Evolutionary conservation across 2,329 filamentous ascomycete species (phyloP), one percentile per base, ranked within the genome.

Genomic region (Penicillium sp.): DNA sequence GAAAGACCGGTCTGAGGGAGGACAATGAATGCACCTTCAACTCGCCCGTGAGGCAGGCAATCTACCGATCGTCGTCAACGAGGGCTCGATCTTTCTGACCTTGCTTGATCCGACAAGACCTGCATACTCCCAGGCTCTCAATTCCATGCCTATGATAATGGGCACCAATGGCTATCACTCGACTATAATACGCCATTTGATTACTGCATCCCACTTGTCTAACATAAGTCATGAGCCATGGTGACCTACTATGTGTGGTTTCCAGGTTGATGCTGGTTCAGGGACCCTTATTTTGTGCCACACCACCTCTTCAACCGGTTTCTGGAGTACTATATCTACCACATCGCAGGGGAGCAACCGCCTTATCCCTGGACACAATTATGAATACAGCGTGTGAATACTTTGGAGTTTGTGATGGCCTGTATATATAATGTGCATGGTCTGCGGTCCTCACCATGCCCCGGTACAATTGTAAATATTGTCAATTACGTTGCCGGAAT

Each of bases 1-100:
- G 43, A 60, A 66, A 56, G 58, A 65, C 46, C 44, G 51, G 6
- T 41, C 49, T 3, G 45, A 46, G n/a, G 54, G 58, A 36, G 41
- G 44, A 20, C 55, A 46, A 44, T 58, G 44, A 51, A 10, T 18
- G 14, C 10, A 4, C 3, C 16, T 2, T 13, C 18, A 13, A 6
- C 28, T 32, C 38, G 9, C 24, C 3, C 28, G 14, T 18, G 24
- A 28, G 37, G 24, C 37, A 28, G 26, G 20, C 35, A 37, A 8
- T 24, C 20, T 10, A 23, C 22, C 26, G 11, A 37, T 37, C 16
- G 31, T 34, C 31, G 4, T 34, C 8, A 34, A 11, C 16, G 11
- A 34, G 16, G 31, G 18, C 29, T 34, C 14, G 31, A 34, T 10
- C 6, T 7, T 24, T 8, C 35, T 20, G 7, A 14, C 20, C 35